Base-by-base conservation (phyloP, 2,329 filamentous ascomycete species). In the Nemania sp. region DNA sequence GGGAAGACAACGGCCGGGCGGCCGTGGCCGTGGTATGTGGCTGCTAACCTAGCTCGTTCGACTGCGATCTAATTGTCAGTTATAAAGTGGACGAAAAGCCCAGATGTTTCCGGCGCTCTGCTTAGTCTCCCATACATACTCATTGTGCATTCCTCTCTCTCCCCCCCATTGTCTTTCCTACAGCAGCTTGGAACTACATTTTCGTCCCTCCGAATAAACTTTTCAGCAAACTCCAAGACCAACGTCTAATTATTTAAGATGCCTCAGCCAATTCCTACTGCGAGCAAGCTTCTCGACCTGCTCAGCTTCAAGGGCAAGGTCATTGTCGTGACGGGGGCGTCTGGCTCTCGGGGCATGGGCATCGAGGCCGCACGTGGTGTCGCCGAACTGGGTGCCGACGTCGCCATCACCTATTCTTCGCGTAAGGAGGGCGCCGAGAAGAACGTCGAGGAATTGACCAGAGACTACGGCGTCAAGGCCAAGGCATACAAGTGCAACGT, bases 221-320 rank as follows among this genome's bases (percentile, higher is more conserved):
- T 4, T 29, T 29, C 7, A 29, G 7, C 25, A 4, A 29, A 29
- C 7, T 29, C 10, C 35, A n/a, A n/a, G n/a, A n/a, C n/a, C n/a
- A n/a, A n/a, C n/a, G n/a, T n/a, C 17, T 5, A 17, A 17, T 18
- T 29, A 21, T 17, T n/a, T 29, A 69, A 69, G 62, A 85, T 87
- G 84, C 82, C 83, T 79, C 78, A 83, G 69, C 67, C 76, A 71
- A 76, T 87, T 63, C 86, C 87, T 70, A 75, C 84, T 71, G 77
- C 85, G 65, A 78, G 79, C 65, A 79, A 78, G 68, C 82, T 91
- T 68, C 74, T 81, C 65, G 88, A 88, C 72, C 84, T 91, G 68
- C 88, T 91, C 77, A 89, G 86, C 69, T 80, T 91, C 63, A 89
- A 89, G 77, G 87, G 88, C 68, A 89, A 89, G 76, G 89, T 89